Evolutionary conservation across 257 asterid genomes (phyloP), one percentile per base, ranked within the genome.

Genomic region (Haberlea rhodopensis): DNA sequence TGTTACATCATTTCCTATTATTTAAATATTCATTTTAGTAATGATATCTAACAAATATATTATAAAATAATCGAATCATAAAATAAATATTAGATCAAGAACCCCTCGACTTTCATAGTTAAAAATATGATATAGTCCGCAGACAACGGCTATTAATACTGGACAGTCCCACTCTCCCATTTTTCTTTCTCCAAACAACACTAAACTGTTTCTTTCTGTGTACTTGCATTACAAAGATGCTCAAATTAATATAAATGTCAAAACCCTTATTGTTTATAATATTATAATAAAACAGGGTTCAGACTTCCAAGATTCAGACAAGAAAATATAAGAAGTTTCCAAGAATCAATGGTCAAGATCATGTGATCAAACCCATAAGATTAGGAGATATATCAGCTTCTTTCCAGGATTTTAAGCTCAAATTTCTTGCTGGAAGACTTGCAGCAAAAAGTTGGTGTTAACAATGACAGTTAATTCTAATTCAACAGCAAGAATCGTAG

Each of bases 311-410:
- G 80, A 61, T 73, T 53, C 73, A 63, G 49, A 67, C 49, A 57
- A 15, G 57, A 69, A 54, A 25, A 67, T 43, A 66, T 27, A 75
- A 77, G 88, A 84, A 81, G 85, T 65, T 83, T 86, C 88, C 86
- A 79, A 65, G 79, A 83, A 77, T 86, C 81, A 83, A 79, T 90
- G 82, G 81, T 81, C 85, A 75, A 73, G 80, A 59, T 82, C 82
- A 76, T 80, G 80, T 80, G 75, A 77, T 66, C 24, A 18, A 53
- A 73, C 79, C 79, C 85, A 46, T 71, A 61, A 74, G 76, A 76
- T 65, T 74, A 84, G 82, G 77, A 60, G 71, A 62, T 53, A 34
- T 16, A 61, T 71, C 68, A 61, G 51, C 63, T 49, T 45, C 73
- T 65, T 71, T 76, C 79, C 16, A 34, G 46, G 46, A 37, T 3